phyloP scores from a whole-genome alignment of 306 rosid genomes.

The Ziziphus jujuba region DNA sequence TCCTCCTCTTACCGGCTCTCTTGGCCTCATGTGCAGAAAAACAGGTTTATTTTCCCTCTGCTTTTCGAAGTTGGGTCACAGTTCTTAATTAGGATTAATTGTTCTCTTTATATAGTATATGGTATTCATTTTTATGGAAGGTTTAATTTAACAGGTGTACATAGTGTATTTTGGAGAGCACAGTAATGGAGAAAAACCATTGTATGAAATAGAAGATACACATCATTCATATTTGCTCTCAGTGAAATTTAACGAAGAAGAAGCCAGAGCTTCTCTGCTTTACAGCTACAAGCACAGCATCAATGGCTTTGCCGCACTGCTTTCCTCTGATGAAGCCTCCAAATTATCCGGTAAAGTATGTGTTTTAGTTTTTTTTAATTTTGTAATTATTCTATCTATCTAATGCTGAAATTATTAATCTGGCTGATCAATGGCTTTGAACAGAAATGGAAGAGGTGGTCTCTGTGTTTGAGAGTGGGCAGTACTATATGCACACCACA shows the following conservation, averaged over 20 bases:
- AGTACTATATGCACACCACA: slow-evolving; percentile 38
- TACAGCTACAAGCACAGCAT: slow-evolving; percentile 81
- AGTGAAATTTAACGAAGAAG: slow-evolving; percentile 59
- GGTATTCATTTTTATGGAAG: too few species aligned
- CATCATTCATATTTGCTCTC: slow-evolving; percentile 66
- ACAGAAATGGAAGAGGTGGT: slow-evolving; percentile 30
- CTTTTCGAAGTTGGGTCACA: too few species aligned
- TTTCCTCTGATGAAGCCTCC: slow-evolving; percentile 61
- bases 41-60: slow-evolving; percentile 11
- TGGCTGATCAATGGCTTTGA: too few species aligned
- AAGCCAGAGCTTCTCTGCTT: slow-evolving; percentile 60
- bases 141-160: slow-evolving; percentile 50
- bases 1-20: too few species aligned
- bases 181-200: slow-evolving; percentile 40
- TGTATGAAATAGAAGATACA: slow-evolving; percentile 45
- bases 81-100: too few species aligned
- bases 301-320: slow-evolving; percentile 96
- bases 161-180: slow-evolving; percentile 60
- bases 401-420: too few species aligned
- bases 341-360: slow-evolving; percentile 66
- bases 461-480: slow-evolving; percentile 22
- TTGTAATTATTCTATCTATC: too few species aligned
- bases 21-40: slow-evolving; percentile 26
- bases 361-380: too few species aligned
- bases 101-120: too few species aligned